phyloP scores from a whole-genome alignment of 2,329 filamentous ascomycete genomes.

The Fusarium sp. region DNA sequence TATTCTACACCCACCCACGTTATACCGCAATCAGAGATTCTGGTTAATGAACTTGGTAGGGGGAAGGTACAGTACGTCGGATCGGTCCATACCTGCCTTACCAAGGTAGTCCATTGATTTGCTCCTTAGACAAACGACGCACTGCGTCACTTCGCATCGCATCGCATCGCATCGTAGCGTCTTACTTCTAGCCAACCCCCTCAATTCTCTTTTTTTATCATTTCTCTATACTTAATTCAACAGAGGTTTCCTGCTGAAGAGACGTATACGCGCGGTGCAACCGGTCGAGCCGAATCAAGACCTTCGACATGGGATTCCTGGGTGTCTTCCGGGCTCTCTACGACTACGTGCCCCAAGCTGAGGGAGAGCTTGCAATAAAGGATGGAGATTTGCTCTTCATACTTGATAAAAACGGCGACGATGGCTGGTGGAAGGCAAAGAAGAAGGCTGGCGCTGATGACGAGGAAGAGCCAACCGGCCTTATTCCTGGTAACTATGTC shows the following conservation, averaged over 20 bases:
- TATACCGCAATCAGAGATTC: slow-evolving; percentile 10
- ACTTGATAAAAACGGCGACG: slow-evolving; percentile 79
- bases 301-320: slow-evolving; percentile 80
- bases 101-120: slow-evolving; percentile 26
- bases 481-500: slow-evolving; percentile 95
- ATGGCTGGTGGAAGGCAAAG: slow-evolving; percentile 96
- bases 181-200: slow-evolving; percentile 7
- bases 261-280: slow-evolving; percentile 33
- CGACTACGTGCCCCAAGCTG: slow-evolving; percentile 88
- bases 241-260: slow-evolving; percentile 17
- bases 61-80: slow-evolving; percentile 22
- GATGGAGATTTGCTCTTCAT: slow-evolving; percentile 92
- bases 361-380: slow-evolving; percentile 83
- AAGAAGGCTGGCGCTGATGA: slow-evolving; percentile 86
- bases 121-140: slow-evolving; percentile 44
- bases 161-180: slow-evolving; percentile 31
- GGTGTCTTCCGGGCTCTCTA: slow-evolving; percentile 91
- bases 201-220: background rate
- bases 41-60: slow-evolving; percentile 30
- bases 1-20: background rate
- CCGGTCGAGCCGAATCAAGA: slow-evolving; percentile 29
- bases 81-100: slow-evolving; percentile 32
- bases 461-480: slow-evolving; percentile 88
- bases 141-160: slow-evolving; percentile 43
- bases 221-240: slow-evolving; percentile 7